Conservation (phyloP, 805 yeast genomes). For the Starmerella tilneyi region DNA sequence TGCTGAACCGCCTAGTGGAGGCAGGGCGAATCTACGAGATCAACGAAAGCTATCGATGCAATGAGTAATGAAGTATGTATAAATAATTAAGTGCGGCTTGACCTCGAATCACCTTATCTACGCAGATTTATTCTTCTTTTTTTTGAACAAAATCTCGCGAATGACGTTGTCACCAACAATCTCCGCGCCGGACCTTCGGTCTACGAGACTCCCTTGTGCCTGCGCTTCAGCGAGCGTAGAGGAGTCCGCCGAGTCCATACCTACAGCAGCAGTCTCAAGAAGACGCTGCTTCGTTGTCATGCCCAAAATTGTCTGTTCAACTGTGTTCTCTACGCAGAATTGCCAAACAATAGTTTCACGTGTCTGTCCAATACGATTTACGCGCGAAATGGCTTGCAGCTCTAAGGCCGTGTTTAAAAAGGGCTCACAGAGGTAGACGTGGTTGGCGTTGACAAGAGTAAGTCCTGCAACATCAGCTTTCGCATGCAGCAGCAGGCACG, state of each 20-base stretch:
- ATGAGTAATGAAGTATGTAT: background rate
- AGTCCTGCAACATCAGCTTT: slow-evolving; percentile 71
- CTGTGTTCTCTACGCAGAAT: slow-evolving; percentile 71
- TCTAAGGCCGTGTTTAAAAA: slow-evolving; percentile 79
- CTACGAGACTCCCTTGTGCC: slow-evolving; percentile 16
- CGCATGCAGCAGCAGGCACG: slow-evolving; percentile 79
- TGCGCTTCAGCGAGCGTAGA: slow-evolving; percentile 17
- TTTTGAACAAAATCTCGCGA: slow-evolving; percentile 12
- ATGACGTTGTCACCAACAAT: slow-evolving; percentile 18
- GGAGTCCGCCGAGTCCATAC: slow-evolving; percentile 18
- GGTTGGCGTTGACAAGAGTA: slow-evolving; percentile 83
- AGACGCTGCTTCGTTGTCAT: slow-evolving; percentile 51
- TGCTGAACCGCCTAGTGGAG: slow-evolving; percentile 6
- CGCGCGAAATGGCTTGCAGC: slow-evolving; percentile 81
- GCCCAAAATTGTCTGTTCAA: slow-evolving; percentile 78
- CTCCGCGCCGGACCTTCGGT: slow-evolving; percentile 23
- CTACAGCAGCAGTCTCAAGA: slow-evolving; percentile 29
- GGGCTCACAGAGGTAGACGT: slow-evolving; percentile 88
- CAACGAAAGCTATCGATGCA: slow-evolving; percentile 11
- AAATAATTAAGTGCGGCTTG: background rate
- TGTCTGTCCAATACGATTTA: slow-evolving; percentile 86
- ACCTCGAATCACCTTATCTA: no score
- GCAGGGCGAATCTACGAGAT: slow-evolving; percentile 17
- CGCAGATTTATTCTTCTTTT: background rate
- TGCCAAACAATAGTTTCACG: slow-evolving; percentile 82